These are phyloP conservation scores for Poa pratensis DNA, from an alignment of 176 grass and related monocot genomes.

Conservation along the genomic window DNA sequence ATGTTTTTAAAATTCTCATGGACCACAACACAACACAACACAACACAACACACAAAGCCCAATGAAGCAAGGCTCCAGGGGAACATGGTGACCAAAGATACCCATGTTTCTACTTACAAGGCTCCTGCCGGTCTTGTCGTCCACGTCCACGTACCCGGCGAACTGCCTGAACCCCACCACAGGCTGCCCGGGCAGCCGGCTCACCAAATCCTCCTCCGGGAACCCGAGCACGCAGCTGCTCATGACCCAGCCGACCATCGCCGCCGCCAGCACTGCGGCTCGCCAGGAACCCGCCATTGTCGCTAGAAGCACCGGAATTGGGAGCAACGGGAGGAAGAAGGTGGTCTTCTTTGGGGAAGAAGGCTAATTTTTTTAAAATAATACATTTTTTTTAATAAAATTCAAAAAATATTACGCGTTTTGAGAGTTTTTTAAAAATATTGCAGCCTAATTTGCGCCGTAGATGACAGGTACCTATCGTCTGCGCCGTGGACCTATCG, in stretches of 20 bases:
- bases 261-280: constrained; percentile 31
- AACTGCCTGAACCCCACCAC: constrained; percentile 78
- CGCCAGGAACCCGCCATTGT: constrained; percentile 50
- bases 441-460: too few species aligned
- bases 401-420: too few species aligned
- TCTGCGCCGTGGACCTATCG: too few species aligned
- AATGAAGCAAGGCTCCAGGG: constrained; percentile 36
- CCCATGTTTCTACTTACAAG: constrained; percentile 44
- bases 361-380: too few species aligned
- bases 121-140: constrained; percentile 67
- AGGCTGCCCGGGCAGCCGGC: constrained; percentile 75
- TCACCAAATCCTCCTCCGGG: constrained; percentile 78
- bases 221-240: constrained; percentile 35
- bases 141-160: constrained; percentile 85
- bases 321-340: background rate
- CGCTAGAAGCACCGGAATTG: background rate
- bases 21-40: too few species aligned
- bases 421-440: too few species aligned
- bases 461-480: too few species aligned
- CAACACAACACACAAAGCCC: constrained; percentile 44
- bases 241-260: background rate
- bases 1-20: constrained; percentile 30
- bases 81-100: constrained; percentile 47
- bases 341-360: too few species aligned
- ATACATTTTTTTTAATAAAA: too few species aligned